Evolutionary conservation across 2,329 filamentous ascomycete species (phyloP).

Genomic region (Incumbomyces lentus): DNA sequence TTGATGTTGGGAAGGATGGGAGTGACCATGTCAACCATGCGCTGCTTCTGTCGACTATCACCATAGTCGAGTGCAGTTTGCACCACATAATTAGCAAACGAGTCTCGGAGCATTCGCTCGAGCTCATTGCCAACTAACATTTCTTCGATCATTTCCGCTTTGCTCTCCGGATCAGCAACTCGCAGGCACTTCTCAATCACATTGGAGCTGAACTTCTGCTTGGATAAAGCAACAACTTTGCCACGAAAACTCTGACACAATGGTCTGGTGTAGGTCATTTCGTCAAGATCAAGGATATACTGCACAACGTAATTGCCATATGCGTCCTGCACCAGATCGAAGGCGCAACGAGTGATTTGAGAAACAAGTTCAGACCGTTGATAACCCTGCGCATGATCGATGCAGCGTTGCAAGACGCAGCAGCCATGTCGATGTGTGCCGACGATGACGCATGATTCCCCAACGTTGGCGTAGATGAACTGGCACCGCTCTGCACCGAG

Average conservation of each 20-base stretch:
- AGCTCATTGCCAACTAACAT: slow-evolving; percentile 65
- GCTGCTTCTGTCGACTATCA: slow-evolving; percentile 59
- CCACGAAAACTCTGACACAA: slow-evolving; percentile 72
- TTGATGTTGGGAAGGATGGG: slow-evolving; percentile 76
- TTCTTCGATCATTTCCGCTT: slow-evolving; percentile 75
- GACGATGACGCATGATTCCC: slow-evolving; percentile 73
- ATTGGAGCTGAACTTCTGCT: slow-evolving; percentile 98
- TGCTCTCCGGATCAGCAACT: slow-evolving; percentile 63
- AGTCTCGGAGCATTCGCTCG: slow-evolving; percentile 80
- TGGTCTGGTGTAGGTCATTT: slow-evolving; percentile 77
- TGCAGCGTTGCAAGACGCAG: slow-evolving; percentile 95
- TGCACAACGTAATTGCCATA: slow-evolving; percentile 99
- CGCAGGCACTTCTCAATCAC: slow-evolving; percentile 95
- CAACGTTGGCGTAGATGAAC: slow-evolving; percentile 95
- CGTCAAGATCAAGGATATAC: slow-evolving; percentile 92
- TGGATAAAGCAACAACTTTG: slow-evolving; percentile 62
- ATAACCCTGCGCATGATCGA: slow-evolving; percentile 83
- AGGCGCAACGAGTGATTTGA: slow-evolving; percentile 81
- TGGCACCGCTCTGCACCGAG: slow-evolving; percentile 73
- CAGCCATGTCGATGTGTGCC: slow-evolving; percentile 96
- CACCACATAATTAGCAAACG: slow-evolving; percentile 94
- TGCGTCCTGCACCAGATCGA: slow-evolving; percentile 82
- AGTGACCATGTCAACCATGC: slow-evolving; percentile 73
- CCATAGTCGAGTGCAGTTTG: slow-evolving; percentile 89
- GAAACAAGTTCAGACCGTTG: slow-evolving; percentile 81